phyloP scores from a whole-genome alignment of 2,329 filamentous ascomycete genomes.

The Xylaria sp. region DNA sequence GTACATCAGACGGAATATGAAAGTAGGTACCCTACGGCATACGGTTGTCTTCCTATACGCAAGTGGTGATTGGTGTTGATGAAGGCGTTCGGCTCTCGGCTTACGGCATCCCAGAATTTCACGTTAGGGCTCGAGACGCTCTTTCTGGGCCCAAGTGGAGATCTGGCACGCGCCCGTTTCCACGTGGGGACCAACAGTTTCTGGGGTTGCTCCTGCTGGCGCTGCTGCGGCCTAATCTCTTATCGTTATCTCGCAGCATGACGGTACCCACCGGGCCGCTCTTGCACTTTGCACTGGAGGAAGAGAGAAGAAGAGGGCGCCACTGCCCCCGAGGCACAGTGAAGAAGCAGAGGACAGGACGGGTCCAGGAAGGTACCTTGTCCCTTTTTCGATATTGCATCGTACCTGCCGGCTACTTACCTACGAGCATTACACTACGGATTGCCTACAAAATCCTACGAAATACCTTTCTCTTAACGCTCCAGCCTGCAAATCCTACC shows the following conservation, averaged over 20 bases:
- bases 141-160: not conserved
- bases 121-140: not conserved
- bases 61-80: not conserved
- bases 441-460: too few species aligned
- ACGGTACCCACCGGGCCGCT: not conserved
- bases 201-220: not conserved
- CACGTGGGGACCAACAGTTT: not conserved
- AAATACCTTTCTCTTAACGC: too few species aligned
- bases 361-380: not conserved
- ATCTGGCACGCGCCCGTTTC: not conserved
- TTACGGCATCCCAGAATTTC: not conserved
- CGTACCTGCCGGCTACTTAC: not conserved
- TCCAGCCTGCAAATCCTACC: too few species aligned
- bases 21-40: not conserved
- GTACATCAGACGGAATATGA: not conserved
- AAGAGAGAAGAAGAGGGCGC: too few species aligned
- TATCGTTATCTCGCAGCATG: not conserved
- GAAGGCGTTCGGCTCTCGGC: not conserved
- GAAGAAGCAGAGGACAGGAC: too few species aligned
- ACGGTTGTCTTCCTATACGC: too few species aligned
- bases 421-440: not conserved
- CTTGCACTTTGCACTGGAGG: too few species aligned
- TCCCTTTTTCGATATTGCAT: not conserved
- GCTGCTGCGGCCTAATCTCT: not conserved
- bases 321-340: too few species aligned